Percentiles rank a stretch among this genome's conserved stretches.
Evolutionary conservation across 2,329 filamentous ascomycete species (phyloP).

Genomic region (Phaeosphaeria sp.): DNA sequence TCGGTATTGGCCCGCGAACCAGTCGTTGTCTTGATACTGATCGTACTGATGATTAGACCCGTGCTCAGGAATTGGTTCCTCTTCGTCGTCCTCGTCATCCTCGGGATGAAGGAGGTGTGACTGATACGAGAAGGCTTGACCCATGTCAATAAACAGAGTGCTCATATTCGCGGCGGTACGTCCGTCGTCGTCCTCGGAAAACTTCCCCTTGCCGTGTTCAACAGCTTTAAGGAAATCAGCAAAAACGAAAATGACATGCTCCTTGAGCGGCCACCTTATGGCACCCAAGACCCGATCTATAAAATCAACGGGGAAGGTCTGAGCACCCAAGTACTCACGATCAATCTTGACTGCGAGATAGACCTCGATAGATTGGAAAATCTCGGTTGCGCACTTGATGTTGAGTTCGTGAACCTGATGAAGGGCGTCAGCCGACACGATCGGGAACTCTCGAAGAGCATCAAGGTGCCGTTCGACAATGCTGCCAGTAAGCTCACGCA

Average conservation of each 20-base stretch:
- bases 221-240: background rate
- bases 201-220: background rate
- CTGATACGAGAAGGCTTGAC: background rate
- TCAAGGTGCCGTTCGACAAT: background rate
- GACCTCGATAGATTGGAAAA: background rate
- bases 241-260: background rate
- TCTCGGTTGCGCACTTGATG: background rate
- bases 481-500: background rate
- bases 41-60: background rate
- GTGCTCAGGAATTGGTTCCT: background rate
- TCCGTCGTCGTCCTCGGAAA: background rate
- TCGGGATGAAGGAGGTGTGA: background rate
- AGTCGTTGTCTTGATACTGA: background rate
- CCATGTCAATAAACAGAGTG: background rate
- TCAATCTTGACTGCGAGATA: background rate
- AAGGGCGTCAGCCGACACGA: background rate
- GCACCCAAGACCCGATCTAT: background rate
- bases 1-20: background rate
- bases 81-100: background rate
- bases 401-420: background rate
- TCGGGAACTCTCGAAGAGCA: background rate
- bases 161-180: background rate
- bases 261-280: background rate
- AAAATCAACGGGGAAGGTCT: background rate
- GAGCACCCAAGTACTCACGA: background rate